phyloP scores from a whole-genome alignment of 2,329 filamentous ascomycete species.

The Rutstroemia sp. region DNA sequence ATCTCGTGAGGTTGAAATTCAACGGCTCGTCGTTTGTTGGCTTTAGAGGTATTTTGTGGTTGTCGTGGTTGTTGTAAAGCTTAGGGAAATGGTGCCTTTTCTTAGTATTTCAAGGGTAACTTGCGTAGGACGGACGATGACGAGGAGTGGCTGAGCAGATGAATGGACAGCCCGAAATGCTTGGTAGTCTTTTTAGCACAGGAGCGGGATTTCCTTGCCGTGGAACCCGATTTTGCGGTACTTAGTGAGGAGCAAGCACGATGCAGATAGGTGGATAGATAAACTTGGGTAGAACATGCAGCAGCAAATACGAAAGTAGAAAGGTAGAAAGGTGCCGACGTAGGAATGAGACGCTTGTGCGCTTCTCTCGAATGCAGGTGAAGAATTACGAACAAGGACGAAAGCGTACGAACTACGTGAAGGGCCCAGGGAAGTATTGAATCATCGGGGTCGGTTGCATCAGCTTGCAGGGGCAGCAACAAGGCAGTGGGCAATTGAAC shows the following conservation, averaged over 20 bases:
- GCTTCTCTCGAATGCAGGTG: too few species aligned
- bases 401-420: too few species aligned
- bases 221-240: neutral
- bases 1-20: neutral
- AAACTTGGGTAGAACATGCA: neutral
- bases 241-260: too few species aligned
- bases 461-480: neutral
- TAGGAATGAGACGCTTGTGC: too few species aligned
- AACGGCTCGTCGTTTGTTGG: neutral
- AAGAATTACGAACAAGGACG: too few species aligned
- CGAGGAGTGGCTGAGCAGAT: conserved; percentile 24
- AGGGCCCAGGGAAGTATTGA: neutral
- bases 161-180: conserved; percentile 7
- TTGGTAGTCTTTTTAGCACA: conserved; percentile 1
- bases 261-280: too few species aligned
- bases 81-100: neutral
- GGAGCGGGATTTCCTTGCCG: neutral
- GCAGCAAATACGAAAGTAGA: neutral
- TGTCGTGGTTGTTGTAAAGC: neutral
- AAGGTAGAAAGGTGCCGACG: too few species aligned
- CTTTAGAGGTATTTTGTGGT: neutral
- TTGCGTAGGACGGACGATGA: conserved; percentile 18
- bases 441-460: conserved; percentile 9
- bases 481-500: too few species aligned
- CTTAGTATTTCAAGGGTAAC: conserved; percentile 3